phyloP scores from a whole-genome alignment of 2,329 filamentous ascomycete species.

The Dothistroma pini region DNA sequence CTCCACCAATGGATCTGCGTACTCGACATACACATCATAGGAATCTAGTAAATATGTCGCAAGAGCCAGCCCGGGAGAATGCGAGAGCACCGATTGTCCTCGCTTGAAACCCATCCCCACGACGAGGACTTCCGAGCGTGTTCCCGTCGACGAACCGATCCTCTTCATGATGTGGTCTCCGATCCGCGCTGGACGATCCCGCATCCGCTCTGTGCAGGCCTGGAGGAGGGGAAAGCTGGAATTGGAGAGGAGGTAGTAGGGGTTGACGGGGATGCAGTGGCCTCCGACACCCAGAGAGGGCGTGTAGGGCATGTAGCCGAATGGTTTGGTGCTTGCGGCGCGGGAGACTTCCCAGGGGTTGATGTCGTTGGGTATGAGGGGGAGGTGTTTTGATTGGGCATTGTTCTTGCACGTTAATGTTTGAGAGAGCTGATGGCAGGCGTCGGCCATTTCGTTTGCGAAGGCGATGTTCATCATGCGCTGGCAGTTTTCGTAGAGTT shows the following conservation, averaged over 20 bases:
- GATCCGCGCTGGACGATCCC: constrained; percentile 41
- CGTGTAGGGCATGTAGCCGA: constrained; percentile 50
- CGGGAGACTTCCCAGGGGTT: constrained; percentile 19
- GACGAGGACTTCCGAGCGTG: constrained; percentile 3
- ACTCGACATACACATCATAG: constrained; percentile 9
- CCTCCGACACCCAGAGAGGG: constrained; percentile 53
- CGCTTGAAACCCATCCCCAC: constrained; percentile 13
- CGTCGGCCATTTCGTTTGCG: constrained; percentile 24
- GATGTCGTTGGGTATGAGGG: constrained; percentile 12
- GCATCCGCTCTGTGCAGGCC: constrained; percentile 45
- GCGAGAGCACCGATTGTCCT: constrained; percentile 8
- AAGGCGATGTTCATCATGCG: constrained; percentile 25
- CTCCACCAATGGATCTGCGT: constrained; percentile 10
- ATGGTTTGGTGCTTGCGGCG: constrained; percentile 30
- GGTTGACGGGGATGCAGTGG: constrained; percentile 56
- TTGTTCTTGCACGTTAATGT: not conserved
- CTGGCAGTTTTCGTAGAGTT: constrained; percentile 15
- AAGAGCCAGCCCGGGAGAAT: constrained; percentile 9
- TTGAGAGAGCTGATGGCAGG: constrained; percentile 5
- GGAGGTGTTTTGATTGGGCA: not conserved
- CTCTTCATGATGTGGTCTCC: constrained; percentile 37
- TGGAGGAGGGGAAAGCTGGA: constrained; percentile 46
- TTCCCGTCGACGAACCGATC: not conserved
- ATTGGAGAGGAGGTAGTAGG: constrained; percentile 50
- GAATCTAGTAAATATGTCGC: constrained; percentile 7